Evolutionary conservation across 257 asterid genomes (phyloP).

Genomic region (Forsythia suspensa): DNA sequence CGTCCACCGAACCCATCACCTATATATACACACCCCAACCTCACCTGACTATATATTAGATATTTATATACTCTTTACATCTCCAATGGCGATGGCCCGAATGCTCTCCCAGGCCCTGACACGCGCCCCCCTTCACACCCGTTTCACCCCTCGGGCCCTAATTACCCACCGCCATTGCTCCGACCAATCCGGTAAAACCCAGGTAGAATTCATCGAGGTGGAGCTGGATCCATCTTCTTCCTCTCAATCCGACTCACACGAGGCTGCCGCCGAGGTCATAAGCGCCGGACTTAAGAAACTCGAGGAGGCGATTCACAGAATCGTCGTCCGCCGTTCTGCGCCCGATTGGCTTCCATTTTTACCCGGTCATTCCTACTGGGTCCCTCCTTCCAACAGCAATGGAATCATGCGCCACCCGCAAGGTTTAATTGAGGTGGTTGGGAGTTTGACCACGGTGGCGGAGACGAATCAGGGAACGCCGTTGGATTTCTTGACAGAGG

Average conservation of each 20-base stretch:
- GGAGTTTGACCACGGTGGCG: conserved; percentile 24
- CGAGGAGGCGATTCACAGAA: not conserved
- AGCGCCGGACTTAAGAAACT: not conserved
- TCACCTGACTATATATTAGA: too few species aligned
- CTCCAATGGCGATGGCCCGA: not conserved
- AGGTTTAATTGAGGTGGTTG: conserved; percentile 30
- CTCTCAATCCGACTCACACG: too few species aligned
- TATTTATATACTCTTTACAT: too few species aligned
- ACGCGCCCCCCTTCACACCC: not conserved
- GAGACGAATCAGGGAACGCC: not conserved
- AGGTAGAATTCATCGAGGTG: not conserved
- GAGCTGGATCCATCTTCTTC: not conserved
- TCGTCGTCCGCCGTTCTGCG: not conserved
- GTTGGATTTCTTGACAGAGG: conserved; percentile 22
- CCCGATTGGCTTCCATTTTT: not conserved
- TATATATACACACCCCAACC: too few species aligned
- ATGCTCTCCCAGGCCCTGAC: not conserved
- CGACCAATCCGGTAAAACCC: not conserved
- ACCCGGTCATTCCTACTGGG: conserved; percentile 36
- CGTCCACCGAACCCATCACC: too few species aligned
- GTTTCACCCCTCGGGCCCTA: not conserved
- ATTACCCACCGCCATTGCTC: not conserved
- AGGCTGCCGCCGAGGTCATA: not conserved
- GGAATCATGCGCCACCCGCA: conserved; percentile 15
- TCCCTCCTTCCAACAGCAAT: conserved; percentile 31